phyloP scores from a whole-genome alignment of 495 filamentous ascomycete species.

The Durotheca rogersii region DNA sequence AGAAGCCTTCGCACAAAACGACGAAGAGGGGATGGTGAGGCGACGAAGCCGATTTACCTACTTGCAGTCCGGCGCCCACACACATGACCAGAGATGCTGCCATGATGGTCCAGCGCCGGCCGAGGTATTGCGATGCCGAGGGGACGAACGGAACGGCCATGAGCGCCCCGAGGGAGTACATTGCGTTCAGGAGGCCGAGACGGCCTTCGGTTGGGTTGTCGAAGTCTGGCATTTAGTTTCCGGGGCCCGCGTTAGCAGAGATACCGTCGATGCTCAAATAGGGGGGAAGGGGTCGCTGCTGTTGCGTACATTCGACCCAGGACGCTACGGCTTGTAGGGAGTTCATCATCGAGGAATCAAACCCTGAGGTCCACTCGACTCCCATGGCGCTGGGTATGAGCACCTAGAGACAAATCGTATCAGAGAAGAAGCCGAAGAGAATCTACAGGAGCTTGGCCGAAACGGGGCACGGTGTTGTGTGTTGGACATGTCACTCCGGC shows the following conservation, averaged over 20 bases:
- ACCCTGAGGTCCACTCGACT: constrained; percentile 62
- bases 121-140: constrained; percentile 48
- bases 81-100: constrained; percentile 51
- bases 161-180: constrained; percentile 45
- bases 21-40: constrained; percentile 9
- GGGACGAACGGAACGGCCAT: constrained; percentile 59
- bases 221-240: no score
- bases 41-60: constrained; percentile 35
- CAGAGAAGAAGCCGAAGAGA: neutral
- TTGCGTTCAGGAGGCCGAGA: constrained; percentile 43
- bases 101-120: constrained; percentile 56
- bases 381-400: constrained; percentile 58
- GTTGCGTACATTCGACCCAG: constrained; percentile 51
- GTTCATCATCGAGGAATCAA: constrained; percentile 62
- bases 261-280: no score
- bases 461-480: neutral
- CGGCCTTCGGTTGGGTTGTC: constrained; percentile 38
- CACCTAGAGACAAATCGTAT: constrained; percentile 24
- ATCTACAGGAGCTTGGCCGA: no score
- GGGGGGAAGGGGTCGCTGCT: neutral
- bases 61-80: constrained; percentile 22
- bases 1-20: neutral
- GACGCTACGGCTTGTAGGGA: constrained; percentile 53
- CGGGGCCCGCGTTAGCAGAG: constrained; percentile 18
- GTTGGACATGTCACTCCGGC: no score